A percentile compares a stretch with the other conserved stretches of the same genome.
Evolutionary conservation across 331 rosid genomes (phyloP).

Genomic region (Quercus phellos): DNA sequence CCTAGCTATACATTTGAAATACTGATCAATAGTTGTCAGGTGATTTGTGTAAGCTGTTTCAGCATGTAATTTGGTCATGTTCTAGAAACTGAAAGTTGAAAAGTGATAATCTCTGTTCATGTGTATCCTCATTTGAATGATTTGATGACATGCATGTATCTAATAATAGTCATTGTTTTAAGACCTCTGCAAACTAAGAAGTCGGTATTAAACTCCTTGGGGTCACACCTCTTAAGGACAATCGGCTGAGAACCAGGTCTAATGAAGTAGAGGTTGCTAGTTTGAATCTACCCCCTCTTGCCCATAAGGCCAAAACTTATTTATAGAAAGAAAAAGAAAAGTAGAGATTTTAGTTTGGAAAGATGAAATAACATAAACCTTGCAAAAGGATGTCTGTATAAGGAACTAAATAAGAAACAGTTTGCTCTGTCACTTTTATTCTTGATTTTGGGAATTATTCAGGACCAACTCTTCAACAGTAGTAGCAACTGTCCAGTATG

Average conservation of each 20-base stretch:
- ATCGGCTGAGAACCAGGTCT: too few species aligned
- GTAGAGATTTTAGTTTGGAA: not conserved
- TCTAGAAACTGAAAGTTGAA: not conserved
- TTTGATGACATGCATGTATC: not conserved
- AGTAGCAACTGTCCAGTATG: not conserved
- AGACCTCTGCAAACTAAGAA: not conserved
- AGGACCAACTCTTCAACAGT: not conserved
- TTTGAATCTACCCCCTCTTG: too few species aligned
- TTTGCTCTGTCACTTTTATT: not conserved
- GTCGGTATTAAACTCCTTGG: not conserved
- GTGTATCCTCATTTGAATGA: not conserved
- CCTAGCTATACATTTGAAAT: not conserved
- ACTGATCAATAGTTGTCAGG: not conserved
- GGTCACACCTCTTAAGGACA: too few species aligned
- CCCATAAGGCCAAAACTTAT: too few species aligned
- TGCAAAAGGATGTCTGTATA: not conserved
- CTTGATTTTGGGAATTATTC: not conserved
- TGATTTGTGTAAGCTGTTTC: too few species aligned
- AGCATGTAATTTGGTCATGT: slow-evolving; percentile 4
- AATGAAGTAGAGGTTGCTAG: too few species aligned
- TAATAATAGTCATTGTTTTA: not conserved
- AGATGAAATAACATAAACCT: not conserved
- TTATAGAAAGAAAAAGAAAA: not conserved
- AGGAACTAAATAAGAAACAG: not conserved
- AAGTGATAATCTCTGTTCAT: not conserved